Conservation (phyloP, 331 rosid species). For the Rhamnella rubrinervis region DNA sequence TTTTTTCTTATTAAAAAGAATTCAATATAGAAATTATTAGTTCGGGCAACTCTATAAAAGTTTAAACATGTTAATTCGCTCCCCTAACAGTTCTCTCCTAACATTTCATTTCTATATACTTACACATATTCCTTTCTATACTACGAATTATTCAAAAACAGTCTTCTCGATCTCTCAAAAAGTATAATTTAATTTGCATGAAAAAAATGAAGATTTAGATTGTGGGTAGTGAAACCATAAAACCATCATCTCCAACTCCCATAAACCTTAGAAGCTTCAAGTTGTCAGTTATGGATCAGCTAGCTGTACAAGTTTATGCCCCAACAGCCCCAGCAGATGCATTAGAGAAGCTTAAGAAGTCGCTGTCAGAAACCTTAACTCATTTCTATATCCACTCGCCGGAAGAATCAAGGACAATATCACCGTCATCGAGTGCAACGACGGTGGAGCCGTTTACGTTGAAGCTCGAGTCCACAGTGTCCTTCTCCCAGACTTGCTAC, state of each 20-base stretch:
- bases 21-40: too few relatives aligned
- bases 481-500: slow-evolving; percentile 8
- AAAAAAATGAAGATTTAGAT: background rate
- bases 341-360: background rate
- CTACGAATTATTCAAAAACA: background rate
- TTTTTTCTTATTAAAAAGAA: too few relatives aligned
- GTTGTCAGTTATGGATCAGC: background rate
- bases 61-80: too few relatives aligned
- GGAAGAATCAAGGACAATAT: slow-evolving; percentile 18
- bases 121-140: too few relatives aligned
- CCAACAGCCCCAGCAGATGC: background rate
- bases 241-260: background rate
- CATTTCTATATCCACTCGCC: slow-evolving; percentile 1
- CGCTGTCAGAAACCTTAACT: background rate
- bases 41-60: too few relatives aligned
- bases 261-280: background rate
- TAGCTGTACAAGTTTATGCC: background rate
- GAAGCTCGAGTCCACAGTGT: background rate
- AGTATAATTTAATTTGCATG: too few relatives aligned
- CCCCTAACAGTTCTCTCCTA: too few relatives aligned
- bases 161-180: too few relatives aligned
- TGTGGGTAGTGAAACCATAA: background rate
- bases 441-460: slow-evolving; percentile 18
- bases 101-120: too few relatives aligned
- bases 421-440: slow-evolving; percentile 20